Evolutionary conservation across 2,329 filamentous ascomycete genomes (phyloP), one percentile per base, ranked within the genome.

Genomic region (Verticillium klebahnii): DNA sequence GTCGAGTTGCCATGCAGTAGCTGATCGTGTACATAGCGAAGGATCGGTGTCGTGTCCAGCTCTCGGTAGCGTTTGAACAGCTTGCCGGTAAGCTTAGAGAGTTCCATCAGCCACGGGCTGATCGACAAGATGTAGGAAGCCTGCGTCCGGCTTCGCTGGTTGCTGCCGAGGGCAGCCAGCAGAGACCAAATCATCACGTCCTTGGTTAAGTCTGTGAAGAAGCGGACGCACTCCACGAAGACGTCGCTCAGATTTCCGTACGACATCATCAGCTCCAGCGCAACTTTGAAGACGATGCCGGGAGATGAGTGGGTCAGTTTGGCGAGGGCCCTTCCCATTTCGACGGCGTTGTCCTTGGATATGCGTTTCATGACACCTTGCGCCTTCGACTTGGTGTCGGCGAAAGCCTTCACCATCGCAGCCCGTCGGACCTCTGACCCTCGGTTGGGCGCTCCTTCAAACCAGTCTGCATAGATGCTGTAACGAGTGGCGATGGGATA

Each of bases 171-270:
- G 1, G 87, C 87, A 70, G 88, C 96, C 75, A 99, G 86, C 55
- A 99, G 80, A 23, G 92, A 92, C 93, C 94, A 99, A 3, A 92
- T 91, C 55, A 99, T 81, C 36, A 97, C 91, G 74, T 99, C 95
- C 72, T 97, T 97, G 0, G 92, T 94, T 40, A 99, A 79, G 60
- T 91, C 88, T 1, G 94, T 97, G 68, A 98, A 97, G 73, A 97
- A 97, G 69, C 92, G 89, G 45, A 92, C 93, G 70, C 93, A 97
- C 72, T 97, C 93, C 15, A 98, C 93, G 64, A 99, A 92, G 5
- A 92, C 92, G 64, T 97, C 92, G 61, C 97, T 97, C 64, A 99
- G 84, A 71, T 98, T 99, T 72, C 90, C 91, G 73, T 99, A 99
- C 0, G 90, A 89, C 74, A 99, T 93, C 63, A 97, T 92, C 74